Conservation (phyloP, 768 basidiomycete species). For the Zangia roseola region DNA sequence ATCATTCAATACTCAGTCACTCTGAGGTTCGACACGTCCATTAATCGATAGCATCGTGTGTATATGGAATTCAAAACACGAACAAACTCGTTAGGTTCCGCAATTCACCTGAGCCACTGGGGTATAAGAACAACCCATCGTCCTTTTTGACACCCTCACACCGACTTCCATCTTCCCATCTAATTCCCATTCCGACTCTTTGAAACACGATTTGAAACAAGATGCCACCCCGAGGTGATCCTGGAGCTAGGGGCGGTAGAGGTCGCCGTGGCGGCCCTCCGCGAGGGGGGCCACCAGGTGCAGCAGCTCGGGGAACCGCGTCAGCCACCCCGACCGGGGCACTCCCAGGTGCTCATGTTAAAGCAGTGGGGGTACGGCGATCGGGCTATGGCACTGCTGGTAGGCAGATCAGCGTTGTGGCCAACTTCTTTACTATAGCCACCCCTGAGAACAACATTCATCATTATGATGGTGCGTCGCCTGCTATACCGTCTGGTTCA, state of each 20-base stretch:
- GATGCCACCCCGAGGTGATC: constrained; percentile 42
- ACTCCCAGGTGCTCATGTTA: constrained; percentile 37
- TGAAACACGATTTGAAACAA: constrained; percentile 24
- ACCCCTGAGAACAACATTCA: constrained; percentile 65
- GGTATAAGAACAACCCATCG: constrained; percentile 20
- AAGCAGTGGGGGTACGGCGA: constrained; percentile 66
- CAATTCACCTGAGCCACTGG: background rate
- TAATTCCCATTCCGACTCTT: background rate
- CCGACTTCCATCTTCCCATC: constrained; percentile 18
- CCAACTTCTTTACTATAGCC: constrained; percentile 65
- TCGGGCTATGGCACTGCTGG: constrained; percentile 63
- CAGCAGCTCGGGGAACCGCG: constrained; percentile 15
- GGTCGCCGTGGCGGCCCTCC: constrained; percentile 29
- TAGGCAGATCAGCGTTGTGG: constrained; percentile 36
- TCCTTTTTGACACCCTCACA: constrained; percentile 12
- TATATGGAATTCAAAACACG: constrained; percentile 21
- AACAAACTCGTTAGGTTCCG: constrained; percentile 23
- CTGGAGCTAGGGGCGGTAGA: constrained; percentile 23
- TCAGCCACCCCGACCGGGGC: constrained; percentile 32
- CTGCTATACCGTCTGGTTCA: constrained; percentile 17
- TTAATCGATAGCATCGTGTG: constrained; percentile 22
- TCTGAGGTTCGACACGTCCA: background rate
- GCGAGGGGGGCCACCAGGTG: constrained; percentile 27
- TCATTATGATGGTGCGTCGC: constrained; percentile 75
- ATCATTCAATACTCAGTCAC: too few species aligned